A percentile compares a stretch with the other conserved stretches of the same genome.
Evolutionary conservation across 2,329 filamentous ascomycete genomes (phyloP).

Genomic region (Gliomastix tumulicola): DNA sequence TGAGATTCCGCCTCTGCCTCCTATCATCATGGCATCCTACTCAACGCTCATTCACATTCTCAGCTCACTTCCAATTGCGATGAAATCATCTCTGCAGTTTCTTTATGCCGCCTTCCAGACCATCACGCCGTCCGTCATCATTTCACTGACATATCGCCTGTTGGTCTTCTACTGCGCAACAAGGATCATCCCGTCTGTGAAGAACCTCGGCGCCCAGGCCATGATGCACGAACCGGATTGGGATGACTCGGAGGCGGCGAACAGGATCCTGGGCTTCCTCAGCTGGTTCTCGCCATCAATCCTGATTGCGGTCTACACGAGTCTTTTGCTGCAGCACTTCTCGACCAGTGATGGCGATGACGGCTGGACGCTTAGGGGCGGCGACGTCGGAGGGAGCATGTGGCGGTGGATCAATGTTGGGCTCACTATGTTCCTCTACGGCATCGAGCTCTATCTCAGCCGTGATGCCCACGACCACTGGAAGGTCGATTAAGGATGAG

Average conservation of each 20-base stretch:
- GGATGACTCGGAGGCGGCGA: constrained; percentile 79
- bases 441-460: constrained; percentile 81
- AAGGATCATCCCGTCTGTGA: constrained; percentile 88
- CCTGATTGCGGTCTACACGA: constrained; percentile 93
- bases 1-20: constrained; percentile 94
- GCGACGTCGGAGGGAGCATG: constrained; percentile 71
- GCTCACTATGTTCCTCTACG: constrained; percentile 83
- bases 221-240: constrained; percentile 79
- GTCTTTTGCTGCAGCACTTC: constrained; percentile 91
- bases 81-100: constrained; percentile 78
- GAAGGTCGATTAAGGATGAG: constrained; percentile 86
- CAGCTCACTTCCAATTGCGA: constrained; percentile 72
- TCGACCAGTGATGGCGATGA: constrained; percentile 64
- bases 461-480: constrained; percentile 85
- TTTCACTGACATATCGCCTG: constrained; percentile 87
- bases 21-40: constrained; percentile 97
- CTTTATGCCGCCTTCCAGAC: constrained; percentile 89
- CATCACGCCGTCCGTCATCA: constrained; percentile 91
- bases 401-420: constrained; percentile 94
- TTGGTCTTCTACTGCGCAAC: constrained; percentile 95
- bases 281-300: constrained; percentile 95
- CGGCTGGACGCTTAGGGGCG: constrained; percentile 81
- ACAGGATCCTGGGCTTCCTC: constrained; percentile 71
- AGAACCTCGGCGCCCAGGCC: constrained; percentile 76
- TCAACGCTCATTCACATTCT: constrained; percentile 82